Base-by-base conservation (phyloP, 225 moss, liverwort and hornwort species). In the Physcomitrellopsis africana region DNA sequence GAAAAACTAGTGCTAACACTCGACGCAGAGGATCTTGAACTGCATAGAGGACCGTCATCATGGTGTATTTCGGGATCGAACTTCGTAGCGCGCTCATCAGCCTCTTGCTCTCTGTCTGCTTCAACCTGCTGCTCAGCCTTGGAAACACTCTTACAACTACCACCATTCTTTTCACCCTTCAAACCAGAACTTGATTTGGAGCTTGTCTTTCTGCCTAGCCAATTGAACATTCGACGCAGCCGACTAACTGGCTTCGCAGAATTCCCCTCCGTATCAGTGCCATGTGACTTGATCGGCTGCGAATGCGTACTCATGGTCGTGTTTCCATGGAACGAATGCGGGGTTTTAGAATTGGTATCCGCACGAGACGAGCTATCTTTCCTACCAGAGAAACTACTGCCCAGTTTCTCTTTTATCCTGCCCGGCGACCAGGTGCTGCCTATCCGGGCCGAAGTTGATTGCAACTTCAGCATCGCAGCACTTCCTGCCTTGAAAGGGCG, bases 1-100 rank as follows among this genome's bases (percentile, higher is more conserved):
- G 82, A 86, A 69, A 76, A 79, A 5, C 78, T 69, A 17, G 73
- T 77, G 44, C 76, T 82, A 59, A 57, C 82, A 67, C 82, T 79
- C 62, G 79, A 82, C 41, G 55, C 76, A 0, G 79, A 72, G 11
- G 81, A 76, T 65, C 51, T 63, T 3, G 83, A 63, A 73, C 83
- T 83, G 65, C 49, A 72, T 47, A 11, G 29, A 29, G 29, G 32
- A 37, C 32, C 24, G 0, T 69, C 73, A 3, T 73, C 81, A 15
- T 76, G 76, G 3, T 46, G 10, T 8, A 20, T 26, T 22, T 73
- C 77, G 14, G 26, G 20, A 53, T 53, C 68, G 2, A 46, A 18
- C 41, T 26, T 70, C 75, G 55, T 17, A 22, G 9, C 24, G 19
- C 49, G 41, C 53, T 62, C 62, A 42, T 46, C 23, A 32, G 47